Base-by-base conservation (phyloP, 805 yeast genomes). In the Spathaspora girioi region DNA sequence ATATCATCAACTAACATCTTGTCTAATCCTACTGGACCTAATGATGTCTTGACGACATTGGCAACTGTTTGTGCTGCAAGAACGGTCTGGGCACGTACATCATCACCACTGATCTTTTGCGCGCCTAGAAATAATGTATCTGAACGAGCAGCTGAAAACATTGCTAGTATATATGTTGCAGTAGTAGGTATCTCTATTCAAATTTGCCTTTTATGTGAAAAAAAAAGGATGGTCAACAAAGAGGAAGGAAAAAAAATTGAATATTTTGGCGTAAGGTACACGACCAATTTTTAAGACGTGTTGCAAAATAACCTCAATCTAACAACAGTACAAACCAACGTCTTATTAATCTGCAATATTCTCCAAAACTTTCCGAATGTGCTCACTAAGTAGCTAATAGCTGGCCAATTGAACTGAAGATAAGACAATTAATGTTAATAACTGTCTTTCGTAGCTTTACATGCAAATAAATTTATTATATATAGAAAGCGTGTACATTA, bases 1-100 rank as follows among this genome's bases (percentile, higher is more conserved):
- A 94, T 96, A 64, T 94, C 99, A 70, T 94, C 99, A 40, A 94
- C 99, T 46, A 94, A 79, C 97, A 94, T 94, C 75, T 94, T 94
- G 74, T 94, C 99, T 49, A 94, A 78, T 26, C 99, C 99, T 35
- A 94, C 98, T 8, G 99, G 99, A 4, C 99, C 99, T 51, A 94
- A 76, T 1, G 98, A 92, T 12, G 97, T 86, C 68, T 92, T 92
- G 56, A 88, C 92, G 44, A 77, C 91, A 63, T 87, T 87, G 58
- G 94, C 89, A 45, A 87, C 89, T 2, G 91, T 86, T 64, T 80
- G 87, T 44, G 98, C 94, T 6, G 99, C 99, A 65, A 91, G 73
- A 17, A 96, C 97, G 63, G 94, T 94, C 69, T 96, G 99, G 65
- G 91, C 88, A 64, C 99, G 85, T 59, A 96, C 87, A 65, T 94